Evolutionary conservation across 345 rosid genomes (phyloP).

Genomic region (Rhodomyrtus tomentosa): DNA sequence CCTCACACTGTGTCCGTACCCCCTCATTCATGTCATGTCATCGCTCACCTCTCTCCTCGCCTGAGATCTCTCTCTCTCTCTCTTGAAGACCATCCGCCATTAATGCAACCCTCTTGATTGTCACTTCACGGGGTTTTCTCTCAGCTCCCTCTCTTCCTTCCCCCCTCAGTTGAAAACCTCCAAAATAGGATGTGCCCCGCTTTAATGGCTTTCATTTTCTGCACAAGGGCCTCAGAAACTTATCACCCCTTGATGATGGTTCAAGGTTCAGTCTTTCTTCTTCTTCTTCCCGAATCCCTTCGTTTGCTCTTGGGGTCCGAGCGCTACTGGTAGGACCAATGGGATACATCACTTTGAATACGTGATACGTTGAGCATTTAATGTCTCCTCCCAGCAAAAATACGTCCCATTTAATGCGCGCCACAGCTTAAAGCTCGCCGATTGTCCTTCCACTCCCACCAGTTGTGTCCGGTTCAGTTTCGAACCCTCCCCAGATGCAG

Average conservation of each 20-base stretch:
- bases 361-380: not conserved
- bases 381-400: not conserved
- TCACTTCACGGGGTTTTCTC: conserved; percentile 3
- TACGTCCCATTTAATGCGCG: not conserved
- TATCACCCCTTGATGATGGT: not conserved
- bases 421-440: not conserved
- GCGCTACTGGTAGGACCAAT: not conserved
- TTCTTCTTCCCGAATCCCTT: not conserved
- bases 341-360: not conserved
- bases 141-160: not conserved
- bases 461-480: conserved; percentile 2
- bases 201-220: not conserved
- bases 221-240: not conserved
- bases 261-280: not conserved
- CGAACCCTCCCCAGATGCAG: conserved; percentile 23
- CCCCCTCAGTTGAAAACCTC: not conserved
- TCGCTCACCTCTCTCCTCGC: not conserved
- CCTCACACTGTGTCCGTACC: not conserved
- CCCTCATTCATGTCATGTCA: not conserved
- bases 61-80: conserved; percentile 14
- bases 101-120: conserved; percentile 28
- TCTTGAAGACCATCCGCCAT: conserved; percentile 26
- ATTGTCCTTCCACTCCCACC: not conserved
- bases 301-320: not conserved
- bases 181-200: not conserved